Conservation (phyloP, 768 basidiomycete genomes). For the Trametes coccinea region DNA sequence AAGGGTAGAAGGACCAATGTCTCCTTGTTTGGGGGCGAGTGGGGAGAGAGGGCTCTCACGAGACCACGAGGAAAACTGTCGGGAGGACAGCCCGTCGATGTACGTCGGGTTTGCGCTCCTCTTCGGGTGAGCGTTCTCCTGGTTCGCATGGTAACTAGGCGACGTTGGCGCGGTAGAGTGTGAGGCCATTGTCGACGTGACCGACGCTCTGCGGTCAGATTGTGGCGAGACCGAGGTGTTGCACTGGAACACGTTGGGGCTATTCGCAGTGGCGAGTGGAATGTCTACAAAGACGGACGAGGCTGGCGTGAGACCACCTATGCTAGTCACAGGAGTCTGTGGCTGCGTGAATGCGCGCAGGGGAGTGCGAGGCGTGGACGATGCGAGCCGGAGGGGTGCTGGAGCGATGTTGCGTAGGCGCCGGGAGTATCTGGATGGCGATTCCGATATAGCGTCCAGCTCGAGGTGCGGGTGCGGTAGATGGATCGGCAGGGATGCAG, state of each 20-base stretch:
- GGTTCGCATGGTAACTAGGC: conserved; percentile 7
- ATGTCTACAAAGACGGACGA: conserved; percentile 4
- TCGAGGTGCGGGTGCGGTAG: conserved; percentile 4
- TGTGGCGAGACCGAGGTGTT: conserved; percentile 5
- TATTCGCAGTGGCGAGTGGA: not conserved
- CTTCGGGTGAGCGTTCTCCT: not conserved
- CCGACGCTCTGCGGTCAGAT: conserved; percentile 2
- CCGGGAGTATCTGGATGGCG: conserved; percentile 19
- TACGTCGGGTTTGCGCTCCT: not conserved
- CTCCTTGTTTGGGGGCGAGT: not conserved
- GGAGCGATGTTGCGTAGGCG: conserved; percentile 24
- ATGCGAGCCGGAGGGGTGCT: conserved; percentile 21
- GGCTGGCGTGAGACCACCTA: not conserved
- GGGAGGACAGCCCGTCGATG: conserved; percentile 13
- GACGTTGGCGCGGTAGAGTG: conserved; percentile 12
- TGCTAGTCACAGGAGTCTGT: not conserved
- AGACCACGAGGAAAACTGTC: not conserved
- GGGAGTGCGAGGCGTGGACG: conserved; percentile 13
- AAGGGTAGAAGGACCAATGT: not conserved
- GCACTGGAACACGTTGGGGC: not conserved
- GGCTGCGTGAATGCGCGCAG: not conserved
- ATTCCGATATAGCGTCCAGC: not conserved
- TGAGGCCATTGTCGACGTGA: conserved; percentile 4
- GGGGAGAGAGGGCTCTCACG: conserved; percentile 7
- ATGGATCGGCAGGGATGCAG: conserved; percentile 2